A percentile compares a stretch with the other conserved stretches of the same genome.
These are phyloP conservation scores for Citrus sp. DNA, from an alignment of 345 rosid genomes.

Conservation along the genomic window DNA sequence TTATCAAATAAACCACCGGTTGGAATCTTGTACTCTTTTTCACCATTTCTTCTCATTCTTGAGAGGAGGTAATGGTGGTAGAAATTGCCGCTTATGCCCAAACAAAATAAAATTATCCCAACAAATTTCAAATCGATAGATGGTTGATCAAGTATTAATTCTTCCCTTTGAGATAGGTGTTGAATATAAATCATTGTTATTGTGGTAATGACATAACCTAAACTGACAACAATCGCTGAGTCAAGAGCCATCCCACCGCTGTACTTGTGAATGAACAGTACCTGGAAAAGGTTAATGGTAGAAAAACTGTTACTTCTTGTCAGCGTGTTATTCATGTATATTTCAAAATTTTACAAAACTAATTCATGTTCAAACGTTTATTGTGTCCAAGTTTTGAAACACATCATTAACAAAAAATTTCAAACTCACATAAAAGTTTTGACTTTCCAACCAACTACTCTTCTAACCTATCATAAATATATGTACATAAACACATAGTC, in stretches of 20 bases:
- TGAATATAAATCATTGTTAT: slow-evolving; percentile 45
- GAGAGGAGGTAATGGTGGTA: slow-evolving; percentile 76
- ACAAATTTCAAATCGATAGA: slow-evolving; percentile 31
- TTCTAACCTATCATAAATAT: too few relatives aligned
- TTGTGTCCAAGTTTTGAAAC: too few relatives aligned
- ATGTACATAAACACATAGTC: too few relatives aligned
- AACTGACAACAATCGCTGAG: slow-evolving; percentile 23
- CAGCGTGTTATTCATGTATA: too few relatives aligned
- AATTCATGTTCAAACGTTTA: too few relatives aligned
- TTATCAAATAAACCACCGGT: slow-evolving; percentile 55
- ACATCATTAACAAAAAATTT: too few relatives aligned
- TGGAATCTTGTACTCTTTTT: slow-evolving; percentile 62
- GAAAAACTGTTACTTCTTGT: too few relatives aligned
- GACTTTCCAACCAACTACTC: too few relatives aligned
- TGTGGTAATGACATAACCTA: slow-evolving; percentile 38
- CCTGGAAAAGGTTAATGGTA: slow-evolving; percentile 24
- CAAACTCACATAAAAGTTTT: too few relatives aligned
- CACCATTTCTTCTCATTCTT: slow-evolving; percentile 38
- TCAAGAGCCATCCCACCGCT: slow-evolving; percentile 49
- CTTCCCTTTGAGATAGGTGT: slow-evolving; percentile 25
- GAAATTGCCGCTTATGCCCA: slow-evolving; percentile 67
- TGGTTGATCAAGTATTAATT: slow-evolving; percentile 27
- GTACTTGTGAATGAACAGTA: slow-evolving; percentile 54
- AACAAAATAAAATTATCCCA: slow-evolving; percentile 45
- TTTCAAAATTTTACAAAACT: too few relatives aligned